phyloP scores from a whole-genome alignment of 345 rosid genomes.

The Eutrema japonicum region DNA sequence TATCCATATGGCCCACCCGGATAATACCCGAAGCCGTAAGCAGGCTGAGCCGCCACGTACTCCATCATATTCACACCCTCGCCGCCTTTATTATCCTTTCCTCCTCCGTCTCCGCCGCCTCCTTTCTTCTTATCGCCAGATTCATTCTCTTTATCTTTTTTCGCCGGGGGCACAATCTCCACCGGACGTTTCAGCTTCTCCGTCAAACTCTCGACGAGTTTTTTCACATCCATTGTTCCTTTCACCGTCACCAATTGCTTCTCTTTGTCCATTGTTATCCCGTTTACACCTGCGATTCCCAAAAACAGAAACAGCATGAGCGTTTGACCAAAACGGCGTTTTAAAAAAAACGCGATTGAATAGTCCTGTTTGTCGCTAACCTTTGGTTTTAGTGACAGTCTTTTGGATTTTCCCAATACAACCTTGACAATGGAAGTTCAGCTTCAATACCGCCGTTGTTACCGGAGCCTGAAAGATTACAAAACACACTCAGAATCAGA shows the following conservation, averaged over 20 bases:
- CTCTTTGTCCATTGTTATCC: conserved; percentile 53
- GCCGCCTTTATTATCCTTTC: conserved; percentile 36
- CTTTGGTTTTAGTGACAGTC: conserved; percentile 51
- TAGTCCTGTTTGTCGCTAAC: conserved; percentile 31
- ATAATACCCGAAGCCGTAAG: conserved; percentile 42
- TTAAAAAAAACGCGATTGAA: conserved; percentile 23
- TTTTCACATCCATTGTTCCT: conserved; percentile 75
- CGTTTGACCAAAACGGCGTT: not conserved
- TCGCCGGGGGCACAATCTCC: conserved; percentile 72
- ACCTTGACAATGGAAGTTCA: conserved; percentile 64
- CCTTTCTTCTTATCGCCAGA: conserved; percentile 41
- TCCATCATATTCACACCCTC: conserved; percentile 53
- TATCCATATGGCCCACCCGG: conserved; percentile 42
- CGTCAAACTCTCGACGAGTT: conserved; percentile 47
- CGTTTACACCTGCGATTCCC: conserved; percentile 55
- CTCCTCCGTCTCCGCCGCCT: conserved; percentile 45
- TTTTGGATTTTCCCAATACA: conserved; percentile 60
- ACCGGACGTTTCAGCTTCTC: conserved; percentile 65
- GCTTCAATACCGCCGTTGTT: conserved; percentile 63
- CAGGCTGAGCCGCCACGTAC: conserved; percentile 49
- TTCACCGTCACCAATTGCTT: conserved; percentile 73
- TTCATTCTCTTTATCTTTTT: conserved; percentile 53
- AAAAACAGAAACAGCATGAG: not conserved
- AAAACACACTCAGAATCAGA: conserved; percentile 9
- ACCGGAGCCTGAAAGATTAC: conserved; percentile 52